phyloP scores from a whole-genome alignment of 2,329 filamentous ascomycete genomes.

The Fusarium temperatum region DNA sequence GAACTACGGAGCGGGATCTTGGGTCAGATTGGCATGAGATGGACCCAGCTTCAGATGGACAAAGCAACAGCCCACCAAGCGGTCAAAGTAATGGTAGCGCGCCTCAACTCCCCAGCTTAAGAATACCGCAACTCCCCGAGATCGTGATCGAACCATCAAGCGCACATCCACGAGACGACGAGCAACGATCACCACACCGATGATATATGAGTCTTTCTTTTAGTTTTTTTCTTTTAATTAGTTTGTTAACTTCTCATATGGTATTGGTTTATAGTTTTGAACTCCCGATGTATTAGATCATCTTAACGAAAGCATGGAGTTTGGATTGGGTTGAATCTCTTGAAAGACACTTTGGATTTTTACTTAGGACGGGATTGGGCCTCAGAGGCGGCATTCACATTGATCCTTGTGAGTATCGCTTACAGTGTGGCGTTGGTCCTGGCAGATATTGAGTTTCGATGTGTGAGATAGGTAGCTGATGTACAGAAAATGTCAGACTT shows the following conservation, averaged over 20 bases:
- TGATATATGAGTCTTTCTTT: conserved; percentile 20
- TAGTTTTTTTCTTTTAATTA: neutral
- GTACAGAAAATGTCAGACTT: neutral
- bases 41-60: neutral
- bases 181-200: conserved; percentile 19
- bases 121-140: conserved; percentile 59
- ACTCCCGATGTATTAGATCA: conserved; percentile 12
- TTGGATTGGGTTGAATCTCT: conserved; percentile 26
- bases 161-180: conserved; percentile 38
- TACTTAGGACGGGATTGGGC: neutral
- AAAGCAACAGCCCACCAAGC: neutral
- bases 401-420: neutral
- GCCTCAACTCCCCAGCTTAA: conserved; percentile 63
- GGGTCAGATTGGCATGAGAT: conserved; percentile 20
- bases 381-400: neutral
- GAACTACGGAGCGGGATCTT: conserved; percentile 31
- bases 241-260: neutral
- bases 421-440: neutral
- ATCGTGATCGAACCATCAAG: conserved; percentile 67
- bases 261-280: neutral
- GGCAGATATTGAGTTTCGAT: neutral
- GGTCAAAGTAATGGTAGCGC: conserved; percentile 50
- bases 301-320: conserved; percentile 40
- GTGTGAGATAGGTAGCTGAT: neutral
- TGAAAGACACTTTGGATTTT: neutral